These are phyloP conservation scores for Diaporthe caulivora DNA, from an alignment of 2,329 filamentous ascomycete species.

Conservation along the genomic window DNA sequence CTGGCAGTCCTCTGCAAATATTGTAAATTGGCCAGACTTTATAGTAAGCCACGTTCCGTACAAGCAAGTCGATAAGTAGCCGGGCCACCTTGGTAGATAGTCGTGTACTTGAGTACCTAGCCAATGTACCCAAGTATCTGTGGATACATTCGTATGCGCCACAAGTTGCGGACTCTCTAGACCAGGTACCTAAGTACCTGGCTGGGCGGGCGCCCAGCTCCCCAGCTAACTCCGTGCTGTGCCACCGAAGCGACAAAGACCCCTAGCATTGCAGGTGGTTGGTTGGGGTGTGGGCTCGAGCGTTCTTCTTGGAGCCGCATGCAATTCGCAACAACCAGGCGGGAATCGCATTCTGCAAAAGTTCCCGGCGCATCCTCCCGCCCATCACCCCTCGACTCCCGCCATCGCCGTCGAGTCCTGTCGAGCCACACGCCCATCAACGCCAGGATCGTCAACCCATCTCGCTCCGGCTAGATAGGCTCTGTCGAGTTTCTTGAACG, in stretches of 20 bases:
- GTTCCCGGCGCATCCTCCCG: conserved; percentile 18
- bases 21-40: background rate
- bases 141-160: background rate
- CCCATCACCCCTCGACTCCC: background rate
- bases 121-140: background rate
- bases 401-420: conserved; percentile 29
- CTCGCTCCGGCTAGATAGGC: background rate
- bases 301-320: conserved; percentile 20
- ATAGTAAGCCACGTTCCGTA: background rate
- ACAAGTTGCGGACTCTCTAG: background rate
- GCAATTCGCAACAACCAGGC: background rate
- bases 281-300: background rate
- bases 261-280: conserved; percentile 7
- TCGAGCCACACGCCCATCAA: background rate
- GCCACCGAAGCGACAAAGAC: conserved; percentile 19
- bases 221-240: background rate
- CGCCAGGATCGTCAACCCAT: background rate
- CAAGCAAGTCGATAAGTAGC: too few species aligned
- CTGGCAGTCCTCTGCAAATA: background rate
- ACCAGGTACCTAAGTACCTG: background rate
- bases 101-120: too few species aligned
- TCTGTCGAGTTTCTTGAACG: background rate
- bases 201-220: too few species aligned
- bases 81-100: too few species aligned
- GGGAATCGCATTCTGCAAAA: conserved; percentile 36